Base-by-base conservation (phyloP, 2,329 filamentous ascomycete genomes). In the Cercospora nicotianae region DNA sequence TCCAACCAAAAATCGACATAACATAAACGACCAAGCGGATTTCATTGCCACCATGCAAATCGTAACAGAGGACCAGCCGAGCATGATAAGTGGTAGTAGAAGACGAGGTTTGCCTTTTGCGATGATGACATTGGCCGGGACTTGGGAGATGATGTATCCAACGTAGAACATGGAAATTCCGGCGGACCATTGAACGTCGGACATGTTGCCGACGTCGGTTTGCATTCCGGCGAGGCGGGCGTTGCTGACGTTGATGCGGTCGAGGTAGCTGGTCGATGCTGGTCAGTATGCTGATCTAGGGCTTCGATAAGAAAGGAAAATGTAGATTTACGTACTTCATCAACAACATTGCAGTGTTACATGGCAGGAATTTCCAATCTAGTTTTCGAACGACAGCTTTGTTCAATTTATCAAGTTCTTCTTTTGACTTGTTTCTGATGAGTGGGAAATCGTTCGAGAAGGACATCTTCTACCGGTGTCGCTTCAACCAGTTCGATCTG, bases 1-100 rank as follows among this genome's bases (percentile, higher is more conserved):
- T 5, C 81, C 81, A 4, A 84, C 79, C 45, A 83, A 82, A 69
- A 80, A 83, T 67, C 79, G 74, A 63, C 76, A 83, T 30, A 80
- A 81, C 18, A 74, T 81, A 42, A 77, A 71, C 3, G 75, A 77
- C 76, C 82, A 83, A 39, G 78, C 82, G 70, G 67, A 80, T 75
- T 33, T 76, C 68, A 68, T 62, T 3, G 63, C 67, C 18, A 64
- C 65, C 61, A 64, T 67, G 26, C 60, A 67, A 16, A 60, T 64
- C 13, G 33, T 67, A 20, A 64, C 61, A 5, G 31, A 36, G 0
- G 65, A 64, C 65, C 65, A 67, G 18, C 30, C 51, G 12, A 64
- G 61, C 65, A 67, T 67, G n/a, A 58, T 8, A 1, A 64, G 20
- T 1, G 66, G 66, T 2, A 67, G 18, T 9, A 67, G 28, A 0